These are phyloP conservation scores for Suillus placidus DNA, from an alignment of 768 basidiomycete species.

Conservation along the genomic window DNA sequence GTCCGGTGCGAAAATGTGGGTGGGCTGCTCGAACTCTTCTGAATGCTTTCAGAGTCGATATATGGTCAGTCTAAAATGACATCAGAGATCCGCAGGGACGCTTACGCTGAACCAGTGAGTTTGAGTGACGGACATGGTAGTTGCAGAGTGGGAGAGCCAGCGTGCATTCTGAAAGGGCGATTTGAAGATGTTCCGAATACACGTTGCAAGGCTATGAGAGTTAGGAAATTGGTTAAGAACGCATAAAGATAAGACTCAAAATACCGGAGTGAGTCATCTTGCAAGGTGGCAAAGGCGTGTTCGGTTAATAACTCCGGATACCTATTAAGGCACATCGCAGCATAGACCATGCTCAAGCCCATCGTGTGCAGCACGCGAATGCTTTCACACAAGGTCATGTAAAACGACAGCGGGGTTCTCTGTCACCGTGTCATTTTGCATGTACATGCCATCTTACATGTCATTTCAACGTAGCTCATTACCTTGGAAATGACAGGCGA, in stretches of 20 bases:
- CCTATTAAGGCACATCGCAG: background rate
- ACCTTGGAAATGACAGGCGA: background rate
- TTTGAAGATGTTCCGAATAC: constrained; percentile 9
- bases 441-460: background rate
- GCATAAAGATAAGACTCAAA: constrained; percentile 17
- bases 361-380: background rate
- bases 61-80: background rate
- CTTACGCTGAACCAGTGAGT: constrained; percentile 14
- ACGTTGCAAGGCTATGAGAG: constrained; percentile 13
- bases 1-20: constrained; percentile 9
- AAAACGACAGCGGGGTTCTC: background rate
- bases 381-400: background rate
- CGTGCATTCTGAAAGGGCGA: constrained; percentile 8
- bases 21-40: constrained; percentile 13
- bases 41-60: constrained; percentile 11
- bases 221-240: background rate
- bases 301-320: constrained; percentile 13
- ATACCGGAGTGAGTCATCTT: constrained; percentile 14
- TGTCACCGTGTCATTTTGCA: background rate
- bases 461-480: background rate
- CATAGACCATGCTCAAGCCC: background rate
- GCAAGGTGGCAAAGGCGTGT: constrained; percentile 38
- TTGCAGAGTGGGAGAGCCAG: constrained; percentile 13
- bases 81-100: background rate
- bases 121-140: constrained; percentile 14